Percentiles rank a stretch among this genome's conserved stretches.
Evolutionary conservation across 1,139 yeast genomes (phyloP).

Genomic region (Blastobotrys ciferrii): DNA sequence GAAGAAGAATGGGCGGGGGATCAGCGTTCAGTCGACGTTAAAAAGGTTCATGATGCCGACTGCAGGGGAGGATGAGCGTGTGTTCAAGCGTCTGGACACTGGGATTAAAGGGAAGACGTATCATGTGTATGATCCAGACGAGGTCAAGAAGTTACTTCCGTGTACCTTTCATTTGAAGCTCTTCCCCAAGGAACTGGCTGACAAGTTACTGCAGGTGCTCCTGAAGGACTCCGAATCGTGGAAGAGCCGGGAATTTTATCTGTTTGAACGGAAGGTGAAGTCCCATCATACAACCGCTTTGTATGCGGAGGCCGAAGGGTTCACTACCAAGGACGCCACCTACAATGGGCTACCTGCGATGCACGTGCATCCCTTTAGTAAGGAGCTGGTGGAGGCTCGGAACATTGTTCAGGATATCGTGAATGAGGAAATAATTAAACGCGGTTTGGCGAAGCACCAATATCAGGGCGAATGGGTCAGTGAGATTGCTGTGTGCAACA

Average conservation of each 20-base stretch:
- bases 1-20: conserved; percentile 3
- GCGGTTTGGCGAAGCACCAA: conserved; percentile 36
- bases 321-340: conserved; percentile 29
- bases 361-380: conserved; percentile 37
- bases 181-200: conserved; percentile 50
- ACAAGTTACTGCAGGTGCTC: conserved; percentile 43
- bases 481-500: conserved; percentile 55
- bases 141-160: conserved; percentile 43
- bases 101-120: conserved; percentile 21
- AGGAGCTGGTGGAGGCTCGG: conserved; percentile 44
- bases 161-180: conserved; percentile 52
- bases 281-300: conserved; percentile 52
- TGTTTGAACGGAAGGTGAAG: conserved; percentile 58
- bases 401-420: conserved; percentile 45
- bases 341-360: conserved; percentile 43
- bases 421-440: conserved; percentile 38
- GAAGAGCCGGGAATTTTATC: conserved; percentile 45
- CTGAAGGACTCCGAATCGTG: conserved; percentile 43
- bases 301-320: conserved; percentile 38
- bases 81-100: conserved; percentile 11
- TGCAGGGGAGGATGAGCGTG: neutral
- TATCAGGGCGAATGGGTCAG: conserved; percentile 48
- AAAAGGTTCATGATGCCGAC: conserved; percentile 15
- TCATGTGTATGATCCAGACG: conserved; percentile 32
- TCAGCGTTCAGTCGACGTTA: conserved; percentile 25